Evolutionary conservation across 2,329 filamentous ascomycete genomes (phyloP), one percentile per base, ranked within the genome.

Genomic region (Calycina herbarum): DNA sequence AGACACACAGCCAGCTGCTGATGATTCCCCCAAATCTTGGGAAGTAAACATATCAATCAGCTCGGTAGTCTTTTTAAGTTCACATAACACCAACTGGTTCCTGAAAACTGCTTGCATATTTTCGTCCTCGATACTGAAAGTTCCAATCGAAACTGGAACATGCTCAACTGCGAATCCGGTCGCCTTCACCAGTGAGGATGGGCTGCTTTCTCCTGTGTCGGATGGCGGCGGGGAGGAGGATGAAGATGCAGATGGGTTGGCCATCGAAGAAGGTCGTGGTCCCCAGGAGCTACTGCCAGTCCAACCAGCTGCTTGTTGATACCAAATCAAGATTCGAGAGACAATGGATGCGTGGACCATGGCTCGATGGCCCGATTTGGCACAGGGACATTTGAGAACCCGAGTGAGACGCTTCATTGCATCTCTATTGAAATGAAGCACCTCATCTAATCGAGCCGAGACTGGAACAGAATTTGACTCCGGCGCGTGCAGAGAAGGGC

Each of bases 241-340:
- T n/a, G 57, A 40, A 48, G 51, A 17, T 8, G n/a, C 13, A 6
- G 57, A 57, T 5, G 51, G 58, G 45, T 54, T 40, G 45, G 51
- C n/a, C 42, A 38, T 56, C 51, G 59, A 33, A 13, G 63, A 62
- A 15, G 64, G 57, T 56, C 61, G 62, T 56, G 58, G 31, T 13
- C 59, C 69, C 63, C 64, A 67, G 20, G 68, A 64, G 51, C 61
- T 68, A 59, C 68, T 67, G 7, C 66, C 62, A 48, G 67, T 67
- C 67, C 67, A 71, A 29, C 70, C 72, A 58, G 70, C 72, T 15
- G 71, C 72, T 63, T 73, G 71, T 61, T 73, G 71, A 64, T 74
- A 74, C 72, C 72, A 74, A 6, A 74, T 73, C 27, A 74, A 66
- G 5, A 73, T 72, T 13, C 71, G 68, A 10, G 71, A 74, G 60